Evolutionary conservation across 768 basidiomycete genomes (phyloP).

Genomic region (Kwoniella dendrophila): DNA sequence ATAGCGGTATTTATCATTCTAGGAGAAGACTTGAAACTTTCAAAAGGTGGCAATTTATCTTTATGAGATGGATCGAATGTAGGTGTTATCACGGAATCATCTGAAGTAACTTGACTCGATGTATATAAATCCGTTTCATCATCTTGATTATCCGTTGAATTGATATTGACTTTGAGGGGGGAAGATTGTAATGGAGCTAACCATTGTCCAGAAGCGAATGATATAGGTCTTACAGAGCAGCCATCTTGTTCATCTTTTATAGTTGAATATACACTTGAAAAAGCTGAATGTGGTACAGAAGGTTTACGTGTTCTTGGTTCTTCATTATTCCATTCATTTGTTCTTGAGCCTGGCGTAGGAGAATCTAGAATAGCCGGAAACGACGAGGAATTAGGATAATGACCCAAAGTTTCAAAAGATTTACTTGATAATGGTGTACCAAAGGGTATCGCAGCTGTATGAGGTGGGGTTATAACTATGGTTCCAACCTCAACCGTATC

Average conservation of each 20-base stretch:
- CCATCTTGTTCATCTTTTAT: not conserved
- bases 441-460: not conserved
- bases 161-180: not conserved
- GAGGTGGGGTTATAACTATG: conserved; percentile 20
- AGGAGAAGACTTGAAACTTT: conserved; percentile 22
- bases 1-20: not conserved
- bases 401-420: conserved; percentile 26
- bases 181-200: not conserved
- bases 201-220: conserved; percentile 3
- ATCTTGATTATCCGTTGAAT: not conserved
- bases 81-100: not conserved
- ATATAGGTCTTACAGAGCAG: conserved; percentile 8
- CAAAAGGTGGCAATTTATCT: conserved; percentile 19
- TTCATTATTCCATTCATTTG: too few relatives aligned
- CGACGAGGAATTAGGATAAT: conserved; percentile 20
- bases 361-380: not conserved
- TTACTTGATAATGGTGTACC: conserved; percentile 14
- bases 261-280: conserved; percentile 15
- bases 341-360: conserved; percentile 2
- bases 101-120: not conserved
- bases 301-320: conserved; percentile 16
- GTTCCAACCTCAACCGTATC: conserved; percentile 6
- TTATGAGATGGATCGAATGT: conserved; percentile 5
- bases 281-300: conserved; percentile 27
- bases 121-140: not conserved